Percentiles rank a stretch among this genome's conserved stretches.
phyloP scores from a whole-genome alignment of 768 basidiomycete genomes.

The Amanita rubescens region DNA sequence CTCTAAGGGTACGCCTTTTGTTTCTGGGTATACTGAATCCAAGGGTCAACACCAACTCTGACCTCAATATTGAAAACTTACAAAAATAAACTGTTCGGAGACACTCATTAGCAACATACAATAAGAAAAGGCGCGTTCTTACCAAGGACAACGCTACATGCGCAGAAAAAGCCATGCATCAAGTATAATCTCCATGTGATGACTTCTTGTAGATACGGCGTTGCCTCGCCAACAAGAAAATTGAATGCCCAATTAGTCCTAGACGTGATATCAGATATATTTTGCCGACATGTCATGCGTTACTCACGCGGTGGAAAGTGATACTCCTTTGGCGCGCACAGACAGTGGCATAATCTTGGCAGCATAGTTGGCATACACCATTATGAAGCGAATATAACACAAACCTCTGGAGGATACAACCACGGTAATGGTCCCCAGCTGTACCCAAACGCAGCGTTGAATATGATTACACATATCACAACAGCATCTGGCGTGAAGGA shows the following conservation, averaged over 20 bases:
- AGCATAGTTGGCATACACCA: neutral
- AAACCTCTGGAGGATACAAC: conserved; percentile 78
- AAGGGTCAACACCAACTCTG: conserved; percentile 9
- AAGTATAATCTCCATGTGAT: conserved; percentile 92
- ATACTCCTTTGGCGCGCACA: conserved; percentile 91
- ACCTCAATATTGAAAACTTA: conserved; percentile 27
- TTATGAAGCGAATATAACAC: conserved; percentile 5
- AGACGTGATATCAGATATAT: neutral
- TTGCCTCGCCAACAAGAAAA: conserved; percentile 82
- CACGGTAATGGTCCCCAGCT: conserved; percentile 89
- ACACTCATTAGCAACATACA: neutral
- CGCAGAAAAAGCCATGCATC: conserved; percentile 95
- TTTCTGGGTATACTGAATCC: conserved; percentile 71
- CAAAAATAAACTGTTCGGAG: conserved; percentile 58
- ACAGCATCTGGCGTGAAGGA: conserved; percentile 81
- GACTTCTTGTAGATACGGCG: conserved; percentile 78
- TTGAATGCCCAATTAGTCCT: conserved; percentile 78
- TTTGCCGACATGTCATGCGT: neutral
- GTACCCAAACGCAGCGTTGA: conserved; percentile 94
- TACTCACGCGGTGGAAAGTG: conserved; percentile 70
- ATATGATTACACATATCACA: conserved; percentile 82
- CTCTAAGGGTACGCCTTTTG: conserved; percentile 80
- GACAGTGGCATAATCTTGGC: conserved; percentile 79
- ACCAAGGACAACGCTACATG: conserved; percentile 78
- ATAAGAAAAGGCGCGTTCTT: conserved; percentile 7